Evolutionary conservation across 345 rosid species (phyloP).

Genomic region (Draba incana): DNA sequence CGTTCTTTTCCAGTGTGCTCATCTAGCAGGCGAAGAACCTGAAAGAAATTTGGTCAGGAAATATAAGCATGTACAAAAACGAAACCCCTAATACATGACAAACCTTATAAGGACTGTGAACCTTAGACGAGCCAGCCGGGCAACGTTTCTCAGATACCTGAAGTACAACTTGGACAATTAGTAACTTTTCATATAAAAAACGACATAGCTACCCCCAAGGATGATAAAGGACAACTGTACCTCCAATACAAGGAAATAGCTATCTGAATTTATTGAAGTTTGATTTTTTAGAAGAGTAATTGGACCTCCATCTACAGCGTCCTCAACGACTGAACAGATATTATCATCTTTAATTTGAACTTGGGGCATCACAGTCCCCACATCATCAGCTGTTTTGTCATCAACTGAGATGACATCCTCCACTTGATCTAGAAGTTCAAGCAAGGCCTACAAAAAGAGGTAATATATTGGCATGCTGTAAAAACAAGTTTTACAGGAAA

Average conservation of each 20-base stretch:
- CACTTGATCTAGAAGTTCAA: conserved; percentile 91
- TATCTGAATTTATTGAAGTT: conserved; percentile 39
- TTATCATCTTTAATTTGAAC: conserved; percentile 41
- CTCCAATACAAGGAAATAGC: conserved; percentile 87
- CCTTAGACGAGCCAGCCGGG: conserved; percentile 44
- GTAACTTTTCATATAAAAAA: conserved; percentile 22
- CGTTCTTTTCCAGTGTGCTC: conserved; percentile 87
- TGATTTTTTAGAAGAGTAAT: conserved; percentile 34
- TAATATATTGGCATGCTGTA: conserved; percentile 8
- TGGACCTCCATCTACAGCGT: conserved; percentile 37
- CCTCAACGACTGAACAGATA: conserved; percentile 28
- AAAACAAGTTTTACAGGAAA: conserved; percentile 22
- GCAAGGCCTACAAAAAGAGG: conserved; percentile 62
- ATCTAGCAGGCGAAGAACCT: conserved; percentile 91
- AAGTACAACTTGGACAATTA: conserved; percentile 28
- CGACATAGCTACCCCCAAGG: conserved; percentile 16
- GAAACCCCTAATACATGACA: conserved; percentile 15
- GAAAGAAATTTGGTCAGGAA: conserved; percentile 44
- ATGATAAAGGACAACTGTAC: conserved; percentile 41
- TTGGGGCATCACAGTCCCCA: conserved; percentile 46
- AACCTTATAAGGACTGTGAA: conserved; percentile 70
- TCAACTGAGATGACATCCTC: conserved; percentile 86
- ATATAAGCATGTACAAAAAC: conserved; percentile 20
- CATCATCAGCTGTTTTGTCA: conserved; percentile 48
- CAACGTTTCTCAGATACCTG: conserved; percentile 79